These are phyloP conservation scores for Phaeodactylum tricornutum DNA, from an alignment of 108 stramenopile species.

Conservation along the genomic window DNA sequence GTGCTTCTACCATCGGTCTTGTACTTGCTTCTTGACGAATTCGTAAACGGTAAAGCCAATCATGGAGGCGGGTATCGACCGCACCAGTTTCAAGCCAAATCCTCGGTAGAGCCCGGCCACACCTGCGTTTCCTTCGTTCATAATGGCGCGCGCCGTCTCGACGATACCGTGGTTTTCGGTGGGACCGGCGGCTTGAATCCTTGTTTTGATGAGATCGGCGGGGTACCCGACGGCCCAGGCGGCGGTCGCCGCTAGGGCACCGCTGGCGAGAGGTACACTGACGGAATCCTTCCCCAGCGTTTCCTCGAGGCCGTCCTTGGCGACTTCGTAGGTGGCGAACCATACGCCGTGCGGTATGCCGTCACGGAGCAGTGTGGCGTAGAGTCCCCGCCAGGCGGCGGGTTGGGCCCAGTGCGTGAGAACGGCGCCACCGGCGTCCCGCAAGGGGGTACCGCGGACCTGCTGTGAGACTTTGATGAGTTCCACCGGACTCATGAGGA, in stretches of 20 bases:
- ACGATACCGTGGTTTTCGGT: conserved; percentile 26
- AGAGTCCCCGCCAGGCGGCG: conserved; percentile 51
- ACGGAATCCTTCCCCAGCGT: conserved; percentile 11
- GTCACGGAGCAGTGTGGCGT: conserved; percentile 66
- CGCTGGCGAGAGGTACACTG: conserved; percentile 46
- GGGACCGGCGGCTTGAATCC: conserved; percentile 37
- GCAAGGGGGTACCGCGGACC: conserved; percentile 10
- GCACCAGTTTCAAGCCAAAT: conserved; percentile 62
- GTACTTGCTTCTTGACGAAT: conserved; percentile 18
- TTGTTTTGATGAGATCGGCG: conserved; percentile 73
- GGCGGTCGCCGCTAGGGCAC: conserved; percentile 65
- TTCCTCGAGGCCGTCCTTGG: conserved; percentile 17
- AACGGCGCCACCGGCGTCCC: conserved; percentile 9
- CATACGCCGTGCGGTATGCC: conserved; percentile 83
- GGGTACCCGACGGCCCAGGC: conserved; percentile 87
- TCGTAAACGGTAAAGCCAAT: conserved; percentile 76
- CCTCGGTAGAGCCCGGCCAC: conserved; percentile 61
- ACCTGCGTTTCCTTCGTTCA: conserved; percentile 42
- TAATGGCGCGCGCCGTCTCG: conserved; percentile 36
- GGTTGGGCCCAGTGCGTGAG: background rate
- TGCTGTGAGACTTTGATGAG: conserved; percentile 72
- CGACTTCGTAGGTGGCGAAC: conserved; percentile 46
- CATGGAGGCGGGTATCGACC: conserved; percentile 66
- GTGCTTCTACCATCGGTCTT: background rate
- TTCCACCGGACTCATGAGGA: conserved; percentile 79